Evolutionary conservation across 2,329 filamentous ascomycete genomes (phyloP).

Genomic region (Cyclaneusma minus): DNA sequence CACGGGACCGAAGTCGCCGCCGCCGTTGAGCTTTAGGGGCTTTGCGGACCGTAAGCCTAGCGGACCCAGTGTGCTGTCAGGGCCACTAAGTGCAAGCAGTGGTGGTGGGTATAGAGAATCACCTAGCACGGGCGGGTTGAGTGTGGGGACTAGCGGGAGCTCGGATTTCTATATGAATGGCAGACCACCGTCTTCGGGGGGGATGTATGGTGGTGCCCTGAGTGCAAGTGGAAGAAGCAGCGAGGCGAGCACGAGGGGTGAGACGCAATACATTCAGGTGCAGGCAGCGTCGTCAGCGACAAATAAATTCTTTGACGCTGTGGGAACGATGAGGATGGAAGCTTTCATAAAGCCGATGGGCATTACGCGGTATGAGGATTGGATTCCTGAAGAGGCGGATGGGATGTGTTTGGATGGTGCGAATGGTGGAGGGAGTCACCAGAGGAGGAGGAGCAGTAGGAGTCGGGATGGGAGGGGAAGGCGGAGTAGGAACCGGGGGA

Average conservation of each 20-base stretch:
- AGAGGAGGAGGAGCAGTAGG: constrained; percentile 13
- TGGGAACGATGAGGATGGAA: constrained; percentile 91
- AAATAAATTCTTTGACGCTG: constrained; percentile 60
- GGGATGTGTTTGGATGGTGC: constrained; percentile 11
- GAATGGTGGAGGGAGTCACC: constrained; percentile 7
- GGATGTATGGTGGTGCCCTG: too few species aligned
- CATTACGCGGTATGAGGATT: constrained; percentile 14
- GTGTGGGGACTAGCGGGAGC: constrained; percentile 39
- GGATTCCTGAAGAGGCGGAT: constrained; percentile 17
- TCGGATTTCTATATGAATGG: constrained; percentile 44
- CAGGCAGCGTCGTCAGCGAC: too few species aligned
- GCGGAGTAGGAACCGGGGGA: constrained; percentile 15
- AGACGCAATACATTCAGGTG: constrained; percentile 16
- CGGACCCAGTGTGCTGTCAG: constrained; percentile 20
- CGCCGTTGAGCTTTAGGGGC: constrained; percentile 60
- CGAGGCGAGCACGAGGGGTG: constrained; percentile 6
- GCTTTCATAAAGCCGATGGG: constrained; percentile 67
- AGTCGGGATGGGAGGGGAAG: constrained; percentile 14
- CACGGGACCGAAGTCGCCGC: constrained; percentile 60
- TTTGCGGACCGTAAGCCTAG: constrained; percentile 42
- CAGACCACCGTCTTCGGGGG: constrained; percentile 28
- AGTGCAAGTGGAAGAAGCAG: constrained; percentile 22
- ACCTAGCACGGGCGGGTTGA: constrained; percentile 42
- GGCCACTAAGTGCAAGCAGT: constrained; percentile 1
- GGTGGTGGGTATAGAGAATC: too few species aligned